These are phyloP conservation scores for Corchorus olitorius DNA, from an alignment of 345 rosid species.

Conservation along the genomic window DNA sequence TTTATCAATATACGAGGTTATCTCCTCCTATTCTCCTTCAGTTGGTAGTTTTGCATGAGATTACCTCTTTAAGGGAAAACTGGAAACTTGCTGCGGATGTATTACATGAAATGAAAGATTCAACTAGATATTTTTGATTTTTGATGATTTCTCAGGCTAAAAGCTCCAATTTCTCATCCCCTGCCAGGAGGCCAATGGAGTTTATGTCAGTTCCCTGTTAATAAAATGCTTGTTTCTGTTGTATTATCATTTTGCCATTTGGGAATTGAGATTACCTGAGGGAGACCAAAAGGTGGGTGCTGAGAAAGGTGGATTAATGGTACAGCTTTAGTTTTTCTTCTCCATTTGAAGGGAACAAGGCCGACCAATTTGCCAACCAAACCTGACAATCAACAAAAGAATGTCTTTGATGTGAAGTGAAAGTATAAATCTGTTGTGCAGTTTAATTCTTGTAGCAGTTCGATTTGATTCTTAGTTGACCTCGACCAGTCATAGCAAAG, in stretches of 20 bases:
- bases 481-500: not conserved
- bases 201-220: not conserved
- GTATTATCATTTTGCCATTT: not conserved
- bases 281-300: too few relatives aligned
- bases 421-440: not conserved
- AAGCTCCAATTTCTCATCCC: not conserved
- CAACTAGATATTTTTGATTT: conserved; percentile 3
- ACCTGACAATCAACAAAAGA: conserved; percentile 10
- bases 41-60: conserved; percentile 23
- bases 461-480: not conserved
- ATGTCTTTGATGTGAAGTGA: not conserved
- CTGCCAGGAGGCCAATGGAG: not conserved
- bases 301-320: too few relatives aligned
- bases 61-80: not conserved
- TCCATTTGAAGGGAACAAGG: not conserved
- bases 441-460: not conserved
- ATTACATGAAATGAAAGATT: conserved; percentile 21
- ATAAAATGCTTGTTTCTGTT: not conserved
- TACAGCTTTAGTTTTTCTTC: too few relatives aligned
- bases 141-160: conserved; percentile 11
- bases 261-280: too few relatives aligned
- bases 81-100: conserved; percentile 20
- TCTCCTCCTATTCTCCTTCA: conserved; percentile 17
- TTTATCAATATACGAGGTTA: conserved; percentile 36
- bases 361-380: conserved; percentile 1